phyloP scores from a whole-genome alignment of 73 alveolate species.

The Paramecium primaurelia region DNA sequence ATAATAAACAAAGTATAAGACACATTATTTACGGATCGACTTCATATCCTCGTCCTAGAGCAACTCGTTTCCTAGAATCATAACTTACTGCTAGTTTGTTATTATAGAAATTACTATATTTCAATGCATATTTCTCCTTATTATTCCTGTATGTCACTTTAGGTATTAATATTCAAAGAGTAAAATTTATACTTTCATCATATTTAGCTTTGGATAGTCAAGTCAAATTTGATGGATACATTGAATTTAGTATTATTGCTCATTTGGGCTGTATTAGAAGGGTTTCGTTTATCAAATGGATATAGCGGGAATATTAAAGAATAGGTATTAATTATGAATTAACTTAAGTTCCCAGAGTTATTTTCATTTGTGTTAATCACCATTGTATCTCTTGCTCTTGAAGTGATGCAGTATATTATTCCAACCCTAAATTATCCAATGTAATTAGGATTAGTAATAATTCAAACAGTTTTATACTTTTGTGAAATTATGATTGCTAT shows the following conservation, averaged over 20 bases:
- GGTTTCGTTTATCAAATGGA: constrained; percentile 23
- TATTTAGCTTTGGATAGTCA: constrained; percentile 11
- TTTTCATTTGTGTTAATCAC: constrained; percentile 26
- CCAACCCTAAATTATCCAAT: not conserved
- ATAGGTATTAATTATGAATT: not conserved
- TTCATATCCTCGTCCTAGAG: not conserved
- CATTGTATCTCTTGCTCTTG: not conserved
- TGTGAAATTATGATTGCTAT: not conserved
- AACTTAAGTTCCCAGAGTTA: constrained; percentile 24
- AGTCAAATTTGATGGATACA: not conserved
- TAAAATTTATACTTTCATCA: not conserved
- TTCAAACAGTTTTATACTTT: not conserved
- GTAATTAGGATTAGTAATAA: constrained; percentile 2
- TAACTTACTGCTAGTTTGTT: constrained; percentile 2
- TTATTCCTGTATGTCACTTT: not conserved
- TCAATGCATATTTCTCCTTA: not conserved
- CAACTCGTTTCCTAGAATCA: constrained; percentile 34
- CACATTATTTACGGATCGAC: constrained; percentile 36
- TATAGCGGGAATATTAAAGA: constrained; percentile 49
- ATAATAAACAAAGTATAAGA: constrained; percentile 24
- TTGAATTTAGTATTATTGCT: not conserved
- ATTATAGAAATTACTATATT: constrained; percentile 26
- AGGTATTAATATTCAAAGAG: constrained; percentile 9
- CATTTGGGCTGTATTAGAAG: constrained; percentile 30
- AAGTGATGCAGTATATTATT: not conserved